These are phyloP conservation scores for Casuarina glauca DNA, from an alignment of 306 rosid species.

Conservation along the genomic window DNA sequence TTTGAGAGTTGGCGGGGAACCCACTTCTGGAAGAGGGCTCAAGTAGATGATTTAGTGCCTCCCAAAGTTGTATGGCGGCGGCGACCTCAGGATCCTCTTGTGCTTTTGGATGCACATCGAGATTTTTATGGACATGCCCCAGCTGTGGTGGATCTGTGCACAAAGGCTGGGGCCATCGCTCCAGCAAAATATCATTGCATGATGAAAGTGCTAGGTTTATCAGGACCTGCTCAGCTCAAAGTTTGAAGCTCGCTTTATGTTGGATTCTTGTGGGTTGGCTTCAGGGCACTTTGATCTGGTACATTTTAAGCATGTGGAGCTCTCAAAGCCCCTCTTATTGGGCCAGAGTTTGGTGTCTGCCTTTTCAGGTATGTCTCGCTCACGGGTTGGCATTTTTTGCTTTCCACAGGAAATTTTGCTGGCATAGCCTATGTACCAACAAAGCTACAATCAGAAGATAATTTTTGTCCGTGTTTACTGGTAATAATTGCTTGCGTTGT, in stretches of 20 bases:
- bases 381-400: constrained; percentile 8
- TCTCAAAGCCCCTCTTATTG: neutral
- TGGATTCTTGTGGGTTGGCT: constrained; percentile 14
- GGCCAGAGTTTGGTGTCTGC: neutral
- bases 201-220: constrained; percentile 79
- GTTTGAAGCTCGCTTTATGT: constrained; percentile 10
- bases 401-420: neutral
- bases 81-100: constrained; percentile 75
- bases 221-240: constrained; percentile 33
- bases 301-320: constrained; percentile 11
- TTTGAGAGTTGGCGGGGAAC: constrained; percentile 76
- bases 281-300: constrained; percentile 6
- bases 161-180: constrained; percentile 58
- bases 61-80: constrained; percentile 71
- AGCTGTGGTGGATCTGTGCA: constrained; percentile 75
- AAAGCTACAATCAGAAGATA: neutral
- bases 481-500: neutral
- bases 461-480: neutral
- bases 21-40: constrained; percentile 82
- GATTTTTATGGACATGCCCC: constrained; percentile 75
- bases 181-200: constrained; percentile 62
- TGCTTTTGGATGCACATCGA: constrained; percentile 66
- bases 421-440: neutral
- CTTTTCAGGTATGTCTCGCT: constrained; percentile 23
- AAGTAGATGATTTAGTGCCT: constrained; percentile 76